A percentile compares a stretch with the other conserved stretches of the same genome.
These are phyloP conservation scores for Papiliotrema terrestris DNA, from an alignment of 1,284 basidiomycete species.

Conservation along the genomic window DNA sequence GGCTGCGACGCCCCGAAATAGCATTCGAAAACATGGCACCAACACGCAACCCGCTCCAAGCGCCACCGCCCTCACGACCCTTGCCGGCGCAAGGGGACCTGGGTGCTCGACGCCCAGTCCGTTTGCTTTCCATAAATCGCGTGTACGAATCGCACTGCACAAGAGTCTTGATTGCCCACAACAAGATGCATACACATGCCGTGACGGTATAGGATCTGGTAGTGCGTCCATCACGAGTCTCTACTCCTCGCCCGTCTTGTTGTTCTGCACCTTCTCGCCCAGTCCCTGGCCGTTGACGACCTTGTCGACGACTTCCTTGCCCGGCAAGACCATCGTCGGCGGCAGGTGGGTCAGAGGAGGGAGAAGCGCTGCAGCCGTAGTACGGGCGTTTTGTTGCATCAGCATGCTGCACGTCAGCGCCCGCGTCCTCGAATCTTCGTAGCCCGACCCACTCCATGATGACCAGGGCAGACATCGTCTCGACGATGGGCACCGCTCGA, in stretches of 20 bases:
- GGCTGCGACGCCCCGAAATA: no score
- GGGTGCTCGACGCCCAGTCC: no score
- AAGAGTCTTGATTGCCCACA: no score
- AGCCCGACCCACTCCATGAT: constrained; percentile 70
- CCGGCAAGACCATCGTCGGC: constrained; percentile 60
- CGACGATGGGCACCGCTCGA: constrained; percentile 93
- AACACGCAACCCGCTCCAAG: no score
- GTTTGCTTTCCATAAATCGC: no score
- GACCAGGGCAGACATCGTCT: constrained; percentile 94
- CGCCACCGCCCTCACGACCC: no score
- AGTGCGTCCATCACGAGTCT: no score
- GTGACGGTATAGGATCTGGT: no score
- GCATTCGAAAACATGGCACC: no score
- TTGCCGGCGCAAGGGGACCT: no score
- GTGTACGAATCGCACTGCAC: no score
- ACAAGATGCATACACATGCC: background rate
- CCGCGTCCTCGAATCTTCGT: background rate
- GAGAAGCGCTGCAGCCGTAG: constrained; percentile 61
- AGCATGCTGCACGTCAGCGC: constrained; percentile 55
- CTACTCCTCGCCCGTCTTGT: constrained; percentile 38
- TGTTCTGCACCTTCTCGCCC: constrained; percentile 24
- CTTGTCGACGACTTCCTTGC: constrained; percentile 31
- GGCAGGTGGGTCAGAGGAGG: constrained; percentile 80
- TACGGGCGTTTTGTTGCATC: constrained; percentile 78
- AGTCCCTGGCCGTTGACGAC: constrained; percentile 18